Evolutionary conservation across 1,284 basidiomycete genomes (phyloP).

Genomic region (Melanopsichium pennsylvanicum): DNA sequence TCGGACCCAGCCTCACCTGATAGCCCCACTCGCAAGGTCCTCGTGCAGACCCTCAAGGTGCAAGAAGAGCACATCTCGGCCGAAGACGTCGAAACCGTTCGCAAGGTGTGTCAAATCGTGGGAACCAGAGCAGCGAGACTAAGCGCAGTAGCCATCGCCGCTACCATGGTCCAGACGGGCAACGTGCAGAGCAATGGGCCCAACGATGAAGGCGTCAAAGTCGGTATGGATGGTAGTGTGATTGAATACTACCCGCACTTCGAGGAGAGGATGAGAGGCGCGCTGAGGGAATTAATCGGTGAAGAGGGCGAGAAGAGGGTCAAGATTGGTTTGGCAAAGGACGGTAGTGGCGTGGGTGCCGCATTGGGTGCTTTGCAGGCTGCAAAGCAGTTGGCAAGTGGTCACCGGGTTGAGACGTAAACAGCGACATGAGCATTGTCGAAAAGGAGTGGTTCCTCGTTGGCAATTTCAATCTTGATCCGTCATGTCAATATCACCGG

Average conservation of each 20-base stretch:
- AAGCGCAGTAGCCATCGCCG: constrained; percentile 85
- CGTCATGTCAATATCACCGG: no score
- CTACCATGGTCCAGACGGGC: constrained; percentile 82
- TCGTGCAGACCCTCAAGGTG: constrained; percentile 75
- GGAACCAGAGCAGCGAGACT: constrained; percentile 82
- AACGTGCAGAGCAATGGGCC: constrained; percentile 68
- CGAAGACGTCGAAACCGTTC: constrained; percentile 75
- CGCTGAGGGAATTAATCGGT: constrained; percentile 80
- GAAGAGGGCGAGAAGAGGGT: constrained; percentile 79
- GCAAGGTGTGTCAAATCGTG: constrained; percentile 80
- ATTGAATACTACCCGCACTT: constrained; percentile 77
- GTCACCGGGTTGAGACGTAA: constrained; percentile 45
- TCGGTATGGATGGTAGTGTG: constrained; percentile 70
- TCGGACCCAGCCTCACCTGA: constrained; percentile 20
- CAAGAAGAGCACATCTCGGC: constrained; percentile 67
- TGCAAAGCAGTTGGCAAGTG: constrained; percentile 48
- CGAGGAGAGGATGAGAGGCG: constrained; percentile 77
- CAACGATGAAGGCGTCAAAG: constrained; percentile 60
- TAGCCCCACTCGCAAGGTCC: constrained; percentile 68
- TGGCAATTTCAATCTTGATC: background rate
- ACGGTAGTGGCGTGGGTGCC: constrained; percentile 89
- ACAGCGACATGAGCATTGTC: background rate
- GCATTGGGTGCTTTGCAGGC: constrained; percentile 53
- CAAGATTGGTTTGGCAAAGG: constrained; percentile 90
- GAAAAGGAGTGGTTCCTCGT: no score